phyloP scores from a whole-genome alignment of 2,329 filamentous ascomycete genomes.

The Phaeophleospora eucalypticola region DNA sequence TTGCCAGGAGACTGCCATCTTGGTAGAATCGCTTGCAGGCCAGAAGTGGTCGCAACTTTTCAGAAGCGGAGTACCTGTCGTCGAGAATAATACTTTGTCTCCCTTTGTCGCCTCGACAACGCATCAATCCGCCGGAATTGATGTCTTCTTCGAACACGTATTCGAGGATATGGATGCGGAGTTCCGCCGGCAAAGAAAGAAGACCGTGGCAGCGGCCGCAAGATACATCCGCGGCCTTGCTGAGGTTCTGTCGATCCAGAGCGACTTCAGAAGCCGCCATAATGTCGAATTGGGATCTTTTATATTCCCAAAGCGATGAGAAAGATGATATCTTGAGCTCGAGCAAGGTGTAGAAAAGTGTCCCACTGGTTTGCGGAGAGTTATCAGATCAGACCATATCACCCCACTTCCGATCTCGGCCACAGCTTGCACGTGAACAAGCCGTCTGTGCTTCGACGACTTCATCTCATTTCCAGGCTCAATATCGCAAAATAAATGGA shows the following conservation, averaged over 20 bases:
- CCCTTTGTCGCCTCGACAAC: not conserved
- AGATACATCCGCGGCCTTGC: not conserved
- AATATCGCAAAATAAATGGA: too few species aligned
- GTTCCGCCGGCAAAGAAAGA: slow-evolving; percentile 35
- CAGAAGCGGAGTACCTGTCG: slow-evolving; percentile 28
- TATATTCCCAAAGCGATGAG: not conserved
- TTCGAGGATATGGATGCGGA: slow-evolving; percentile 35
- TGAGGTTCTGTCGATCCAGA: not conserved
- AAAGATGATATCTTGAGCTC: not conserved
- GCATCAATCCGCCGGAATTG: slow-evolving; percentile 6
- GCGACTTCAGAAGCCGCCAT: too few species aligned
- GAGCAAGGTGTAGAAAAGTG: not conserved
- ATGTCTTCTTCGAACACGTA: slow-evolving; percentile 22
- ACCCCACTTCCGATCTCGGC: not conserved
- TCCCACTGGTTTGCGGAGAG: not conserved
- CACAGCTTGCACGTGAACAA: not conserved
- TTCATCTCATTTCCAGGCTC: too few species aligned
- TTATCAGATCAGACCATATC: not conserved
- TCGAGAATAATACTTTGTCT: slow-evolving; percentile 20
- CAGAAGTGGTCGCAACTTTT: slow-evolving; percentile 33
- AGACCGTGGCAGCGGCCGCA: slow-evolving; percentile 7
- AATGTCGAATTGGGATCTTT: too few species aligned
- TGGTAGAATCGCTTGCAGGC: slow-evolving; percentile 37
- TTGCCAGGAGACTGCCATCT: slow-evolving; percentile 35
- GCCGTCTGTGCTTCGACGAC: not conserved